Evolutionary conservation across 768 basidiomycete genomes (phyloP).

Genomic region (Boletus huronensis): DNA sequence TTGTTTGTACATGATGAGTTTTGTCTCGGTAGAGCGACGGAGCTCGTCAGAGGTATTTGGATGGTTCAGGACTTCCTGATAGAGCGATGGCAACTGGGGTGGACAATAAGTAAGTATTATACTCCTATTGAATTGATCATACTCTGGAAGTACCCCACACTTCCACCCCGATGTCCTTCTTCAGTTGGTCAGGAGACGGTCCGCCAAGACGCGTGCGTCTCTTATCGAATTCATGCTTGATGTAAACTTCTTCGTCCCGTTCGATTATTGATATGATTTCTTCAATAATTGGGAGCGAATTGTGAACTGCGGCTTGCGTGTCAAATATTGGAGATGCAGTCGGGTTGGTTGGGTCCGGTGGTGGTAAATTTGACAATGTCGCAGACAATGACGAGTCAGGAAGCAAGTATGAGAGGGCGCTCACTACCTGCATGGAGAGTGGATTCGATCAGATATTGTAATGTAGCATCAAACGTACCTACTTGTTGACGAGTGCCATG

Average conservation of each 20-base stretch:
- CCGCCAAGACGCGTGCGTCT: constrained; percentile 76
- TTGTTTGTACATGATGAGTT: constrained; percentile 64
- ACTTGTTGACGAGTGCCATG: constrained; percentile 63
- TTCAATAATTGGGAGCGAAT: constrained; percentile 67
- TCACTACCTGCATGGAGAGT: constrained; percentile 49
- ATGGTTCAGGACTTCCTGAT: constrained; percentile 79
- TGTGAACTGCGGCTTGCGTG: constrained; percentile 60
- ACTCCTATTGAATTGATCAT: constrained; percentile 5
- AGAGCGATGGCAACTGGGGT: constrained; percentile 63
- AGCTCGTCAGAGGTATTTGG: constrained; percentile 73
- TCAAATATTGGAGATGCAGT: constrained; percentile 53
- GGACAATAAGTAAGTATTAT: constrained; percentile 8
- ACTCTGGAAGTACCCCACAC: constrained; percentile 62
- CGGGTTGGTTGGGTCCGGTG: constrained; percentile 75
- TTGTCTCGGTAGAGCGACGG: constrained; percentile 74
- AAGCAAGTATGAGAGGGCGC: constrained; percentile 65
- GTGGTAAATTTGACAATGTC: constrained; percentile 62
- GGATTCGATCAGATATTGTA: background rate
- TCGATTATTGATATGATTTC: constrained; percentile 69
- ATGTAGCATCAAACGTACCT: constrained; percentile 5
- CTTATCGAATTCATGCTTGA: constrained; percentile 70
- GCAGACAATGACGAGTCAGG: constrained; percentile 66
- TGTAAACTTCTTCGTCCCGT: constrained; percentile 51
- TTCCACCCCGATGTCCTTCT: constrained; percentile 64
- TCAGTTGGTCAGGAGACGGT: constrained; percentile 52